Evolutionary conservation across 2,329 filamentous ascomycete genomes (phyloP).

Genomic region (Pseudonectria buxi): DNA sequence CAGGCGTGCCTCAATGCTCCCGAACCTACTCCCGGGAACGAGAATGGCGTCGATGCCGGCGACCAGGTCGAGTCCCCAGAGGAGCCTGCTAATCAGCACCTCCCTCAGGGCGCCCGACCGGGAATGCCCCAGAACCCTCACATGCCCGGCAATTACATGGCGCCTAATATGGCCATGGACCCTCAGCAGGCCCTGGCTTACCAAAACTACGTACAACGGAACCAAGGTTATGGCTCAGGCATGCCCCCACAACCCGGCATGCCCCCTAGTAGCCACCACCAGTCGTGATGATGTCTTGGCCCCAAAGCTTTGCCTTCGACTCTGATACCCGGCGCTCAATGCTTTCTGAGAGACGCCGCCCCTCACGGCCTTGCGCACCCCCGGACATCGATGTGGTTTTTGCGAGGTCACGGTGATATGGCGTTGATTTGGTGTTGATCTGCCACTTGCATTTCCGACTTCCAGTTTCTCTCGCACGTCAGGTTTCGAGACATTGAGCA

Average conservation of each 20-base stretch:
- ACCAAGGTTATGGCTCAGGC: conserved; percentile 62
- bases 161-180: conserved; percentile 58
- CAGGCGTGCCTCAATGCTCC: conserved; percentile 96
- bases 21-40: conserved; percentile 73
- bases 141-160: conserved; percentile 58
- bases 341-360: conserved; percentile 36
- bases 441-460: conserved; percentile 25
- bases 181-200: conserved; percentile 76
- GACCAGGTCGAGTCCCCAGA: conserved; percentile 85
- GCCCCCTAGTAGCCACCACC: conserved; percentile 76
- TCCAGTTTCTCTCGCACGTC: conserved; percentile 15
- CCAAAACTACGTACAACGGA: conserved; percentile 72
- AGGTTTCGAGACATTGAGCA: conserved; percentile 11
- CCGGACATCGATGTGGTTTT: conserved; percentile 29
- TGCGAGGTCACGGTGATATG: conserved; percentile 36
- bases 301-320: conserved; percentile 21
- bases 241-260: conserved; percentile 74
- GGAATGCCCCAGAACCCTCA: conserved; percentile 59
- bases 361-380: conserved; percentile 19
- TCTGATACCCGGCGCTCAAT: conserved; percentile 56
- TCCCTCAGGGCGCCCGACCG: conserved; percentile 54
- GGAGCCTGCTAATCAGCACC: conserved; percentile 70
- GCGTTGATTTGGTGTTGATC: conserved; percentile 35
- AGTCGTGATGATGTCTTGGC: conserved; percentile 48
- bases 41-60: conserved; percentile 71